Conservation (phyloP, 2,329 filamentous ascomycete genomes). For the Aureobasidium pullulans region DNA sequence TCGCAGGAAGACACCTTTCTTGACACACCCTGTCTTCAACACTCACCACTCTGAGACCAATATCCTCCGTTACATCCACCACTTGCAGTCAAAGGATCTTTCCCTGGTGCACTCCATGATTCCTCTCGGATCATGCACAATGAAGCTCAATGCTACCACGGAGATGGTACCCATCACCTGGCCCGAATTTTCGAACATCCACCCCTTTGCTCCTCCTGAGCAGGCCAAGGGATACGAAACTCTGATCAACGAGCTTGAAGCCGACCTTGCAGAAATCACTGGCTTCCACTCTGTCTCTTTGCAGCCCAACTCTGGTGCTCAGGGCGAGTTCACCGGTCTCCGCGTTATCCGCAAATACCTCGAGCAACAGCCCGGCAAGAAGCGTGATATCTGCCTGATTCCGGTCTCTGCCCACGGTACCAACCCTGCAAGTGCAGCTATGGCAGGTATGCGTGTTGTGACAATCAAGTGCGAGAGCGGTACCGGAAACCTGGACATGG, state of each 20-base stretch:
- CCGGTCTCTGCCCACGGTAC: constrained; percentile 93
- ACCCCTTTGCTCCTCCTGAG: constrained; percentile 66
- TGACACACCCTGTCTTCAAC: constrained; percentile 93
- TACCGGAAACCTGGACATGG: constrained; percentile 84
- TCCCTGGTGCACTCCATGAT: constrained; percentile 97
- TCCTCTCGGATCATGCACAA: constrained; percentile 90
- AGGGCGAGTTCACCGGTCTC: constrained; percentile 89
- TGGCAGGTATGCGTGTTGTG: constrained; percentile 92
- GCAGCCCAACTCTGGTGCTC: constrained; percentile 91
- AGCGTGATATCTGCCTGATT: constrained; percentile 87
- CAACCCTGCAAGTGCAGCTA: constrained; percentile 89
- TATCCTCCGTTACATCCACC: constrained; percentile 85
- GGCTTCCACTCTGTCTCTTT: constrained; percentile 85
- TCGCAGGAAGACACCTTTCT: constrained; percentile 63
- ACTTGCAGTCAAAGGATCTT: constrained; percentile 88
- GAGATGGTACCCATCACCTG: constrained; percentile 86
- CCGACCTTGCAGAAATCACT: constrained; percentile 73
- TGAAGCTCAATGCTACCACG: constrained; percentile 93
- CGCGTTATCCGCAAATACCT: constrained; percentile 81
- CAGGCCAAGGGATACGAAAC: constrained; percentile 60
- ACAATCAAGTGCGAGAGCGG: constrained; percentile 81
- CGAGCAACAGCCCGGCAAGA: constrained; percentile 57
- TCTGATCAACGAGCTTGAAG: constrained; percentile 65
- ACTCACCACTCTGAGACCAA: constrained; percentile 92
- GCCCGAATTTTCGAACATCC: constrained; percentile 67